phyloP scores from a whole-genome alignment of 345 rosid genomes.

The Physaria fendleri region DNA sequence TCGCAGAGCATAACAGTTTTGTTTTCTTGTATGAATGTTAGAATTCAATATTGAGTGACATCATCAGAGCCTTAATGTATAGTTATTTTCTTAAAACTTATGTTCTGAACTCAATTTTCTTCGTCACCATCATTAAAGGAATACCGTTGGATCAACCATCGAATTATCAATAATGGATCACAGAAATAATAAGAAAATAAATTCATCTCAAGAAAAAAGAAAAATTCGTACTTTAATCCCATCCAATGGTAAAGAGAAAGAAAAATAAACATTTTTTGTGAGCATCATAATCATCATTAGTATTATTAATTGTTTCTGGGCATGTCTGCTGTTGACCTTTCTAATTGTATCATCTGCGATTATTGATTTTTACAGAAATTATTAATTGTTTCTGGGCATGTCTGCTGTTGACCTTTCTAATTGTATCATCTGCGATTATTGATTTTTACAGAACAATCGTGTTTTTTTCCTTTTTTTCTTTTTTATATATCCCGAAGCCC shows the following conservation, averaged over 20 bases:
- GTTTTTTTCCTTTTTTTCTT: too few relatives aligned
- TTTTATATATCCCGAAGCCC: conserved; percentile 16
- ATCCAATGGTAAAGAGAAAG: conserved; percentile 9
- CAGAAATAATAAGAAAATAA: conserved; percentile 7
- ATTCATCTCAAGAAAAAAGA: conserved; percentile 10
- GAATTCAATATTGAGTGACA: neutral
- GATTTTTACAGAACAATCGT: neutral
- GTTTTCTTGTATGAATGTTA: conserved; percentile 9
- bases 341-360: too few relatives aligned
- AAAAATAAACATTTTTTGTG: conserved; percentile 14
- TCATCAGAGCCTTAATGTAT: neutral
- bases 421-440: conserved; percentile 9
- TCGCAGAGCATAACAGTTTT: neutral
- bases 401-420: conserved; percentile 19
- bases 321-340: too few relatives aligned
- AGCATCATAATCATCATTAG: conserved; percentile 32
- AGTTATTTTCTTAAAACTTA: neutral
- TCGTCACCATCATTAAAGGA: neutral
- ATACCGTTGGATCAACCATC: conserved; percentile 27
- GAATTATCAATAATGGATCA: conserved; percentile 26
- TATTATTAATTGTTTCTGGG: too few relatives aligned
- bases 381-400: conserved; percentile 10
- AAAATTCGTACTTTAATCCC: conserved; percentile 25
- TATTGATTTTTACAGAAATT: too few relatives aligned
- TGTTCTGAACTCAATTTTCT: neutral